Evolutionary conservation across 345 rosid genomes (phyloP).

Genomic region (Schrenkiella parvula): DNA sequence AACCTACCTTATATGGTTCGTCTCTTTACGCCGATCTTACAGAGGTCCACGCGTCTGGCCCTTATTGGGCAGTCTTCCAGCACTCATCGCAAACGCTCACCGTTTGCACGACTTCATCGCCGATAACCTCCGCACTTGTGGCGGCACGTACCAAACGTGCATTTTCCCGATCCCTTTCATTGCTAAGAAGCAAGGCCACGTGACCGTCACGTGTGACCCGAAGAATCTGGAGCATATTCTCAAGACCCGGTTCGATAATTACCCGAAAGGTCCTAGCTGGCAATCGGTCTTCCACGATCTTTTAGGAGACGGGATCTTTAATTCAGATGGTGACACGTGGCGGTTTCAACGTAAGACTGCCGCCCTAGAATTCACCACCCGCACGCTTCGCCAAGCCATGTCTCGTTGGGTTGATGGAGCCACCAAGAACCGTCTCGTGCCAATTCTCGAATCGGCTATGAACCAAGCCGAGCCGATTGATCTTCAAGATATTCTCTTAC

Average conservation of each 20-base stretch:
- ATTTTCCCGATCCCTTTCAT: constrained; percentile 50
- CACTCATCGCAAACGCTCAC: constrained; percentile 47
- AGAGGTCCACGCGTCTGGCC: constrained; percentile 78
- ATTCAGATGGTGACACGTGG: constrained; percentile 79
- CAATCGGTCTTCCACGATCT: constrained; percentile 71
- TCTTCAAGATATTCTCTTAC: constrained; percentile 62
- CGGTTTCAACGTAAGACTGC: constrained; percentile 74
- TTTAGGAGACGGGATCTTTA: constrained; percentile 70
- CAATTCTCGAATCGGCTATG: constrained; percentile 56
- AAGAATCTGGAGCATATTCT: constrained; percentile 64
- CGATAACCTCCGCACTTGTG: constrained; percentile 60
- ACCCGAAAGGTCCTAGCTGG: constrained; percentile 81
- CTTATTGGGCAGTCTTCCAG: constrained; percentile 71
- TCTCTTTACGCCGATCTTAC: constrained; percentile 34
- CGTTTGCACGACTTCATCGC: constrained; percentile 78
- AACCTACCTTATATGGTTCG: constrained; percentile 55
- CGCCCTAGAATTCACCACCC: constrained; percentile 78
- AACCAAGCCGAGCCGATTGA: constrained; percentile 45
- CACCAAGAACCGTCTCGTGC: constrained; percentile 55
- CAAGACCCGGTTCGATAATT: constrained; percentile 67
- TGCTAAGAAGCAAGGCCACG: constrained; percentile 60
- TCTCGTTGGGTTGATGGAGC: constrained; percentile 75
- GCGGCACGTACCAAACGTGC: constrained; percentile 83
- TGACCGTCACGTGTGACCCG: constrained; percentile 83
- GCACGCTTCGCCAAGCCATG: constrained; percentile 78